Evolutionary conservation across 1,284 basidiomycete species (phyloP), one percentile per base, ranked within the genome.

Genomic region (Wolfiporia cocos): DNA sequence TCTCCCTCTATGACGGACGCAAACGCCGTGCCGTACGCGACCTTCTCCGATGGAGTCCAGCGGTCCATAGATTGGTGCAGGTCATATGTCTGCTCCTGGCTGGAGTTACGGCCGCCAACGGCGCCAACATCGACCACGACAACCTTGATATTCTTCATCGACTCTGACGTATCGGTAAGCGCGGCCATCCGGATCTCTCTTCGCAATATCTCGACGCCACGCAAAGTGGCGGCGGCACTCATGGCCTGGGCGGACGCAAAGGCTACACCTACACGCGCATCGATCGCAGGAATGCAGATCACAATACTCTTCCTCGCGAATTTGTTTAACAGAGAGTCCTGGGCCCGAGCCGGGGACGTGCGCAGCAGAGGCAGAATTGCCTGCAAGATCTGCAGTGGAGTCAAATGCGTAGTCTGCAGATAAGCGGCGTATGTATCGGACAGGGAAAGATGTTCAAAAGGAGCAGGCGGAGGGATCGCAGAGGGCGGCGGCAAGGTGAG

Each of bases 291-390:
- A 7, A 87, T 63, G 56, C 84, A 88, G 33, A 87, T 64, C 33
- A 89, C 65, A 47, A 89, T 77, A 19, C 75, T 74, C 56, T 79
- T 80, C 54, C 69, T 74, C 32, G 71, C 72, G 34, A 66, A 64
- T 54, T 58, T 55, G 51, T 60, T 58, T 20, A 54, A 34, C n/a
- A 52, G 44, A n/a, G 58, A 52, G 45, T 73, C 77, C 22, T 66
- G 67, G 3, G 68, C 60, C 33, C 78, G 67, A 38, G 71, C 69
- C 3, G 79, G 70, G 19, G 73, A 73, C 15, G 74, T 71, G 43
- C 86, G 81, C 33, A 90, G 67, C 21, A 87, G 68, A 4, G 87
- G 86, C 24, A 90, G 66, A 19, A 93, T 71, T 1, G 79, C 73
- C 52, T 90, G 87, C 33, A 90, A 72, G 42, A 81, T 72, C 51